Evolutionary conservation across 2,329 filamentous ascomycete species (phyloP).

Genomic region (Pseudogymnoascus sp.): DNA sequence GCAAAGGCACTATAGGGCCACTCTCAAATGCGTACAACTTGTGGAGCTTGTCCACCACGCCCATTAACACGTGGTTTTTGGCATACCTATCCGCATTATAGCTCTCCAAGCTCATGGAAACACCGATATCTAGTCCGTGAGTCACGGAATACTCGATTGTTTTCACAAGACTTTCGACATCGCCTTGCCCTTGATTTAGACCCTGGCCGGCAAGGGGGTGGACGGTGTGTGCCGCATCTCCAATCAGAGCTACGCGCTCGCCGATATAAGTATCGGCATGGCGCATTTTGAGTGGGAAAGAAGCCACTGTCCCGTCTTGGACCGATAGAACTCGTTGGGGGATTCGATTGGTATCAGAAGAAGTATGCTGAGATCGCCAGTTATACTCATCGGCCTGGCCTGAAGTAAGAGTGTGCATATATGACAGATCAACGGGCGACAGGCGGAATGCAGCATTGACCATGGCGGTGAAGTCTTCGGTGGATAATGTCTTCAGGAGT

Average conservation of each 20-base stretch:
- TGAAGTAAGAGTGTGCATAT: slow-evolving; percentile 58
- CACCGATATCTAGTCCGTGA: slow-evolving; percentile 83
- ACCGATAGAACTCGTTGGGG: slow-evolving; percentile 62
- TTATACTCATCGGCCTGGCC: slow-evolving; percentile 64
- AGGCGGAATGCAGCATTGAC: slow-evolving; percentile 92
- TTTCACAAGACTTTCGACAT: slow-evolving; percentile 69
- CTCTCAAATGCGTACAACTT: slow-evolving; percentile 78
- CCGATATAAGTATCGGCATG: slow-evolving; percentile 91
- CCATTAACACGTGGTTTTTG: slow-evolving; percentile 70
- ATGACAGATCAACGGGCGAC: slow-evolving; percentile 67
- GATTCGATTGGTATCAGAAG: slow-evolving; percentile 42
- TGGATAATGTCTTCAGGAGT: slow-evolving; percentile 64
- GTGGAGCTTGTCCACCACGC: slow-evolving; percentile 80
- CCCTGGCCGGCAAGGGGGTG: slow-evolving; percentile 93
- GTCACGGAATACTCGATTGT: slow-evolving; percentile 67
- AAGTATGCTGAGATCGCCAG: slow-evolving; percentile 74
- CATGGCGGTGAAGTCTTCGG: slow-evolving; percentile 69
- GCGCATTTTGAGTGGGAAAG: slow-evolving; percentile 82
- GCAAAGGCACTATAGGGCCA: slow-evolving; percentile 69
- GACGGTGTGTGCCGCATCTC: slow-evolving; percentile 90
- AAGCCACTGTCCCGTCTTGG: slow-evolving; percentile 72
- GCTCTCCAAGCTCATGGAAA: slow-evolving; percentile 64
- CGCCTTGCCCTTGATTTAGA: slow-evolving; percentile 84
- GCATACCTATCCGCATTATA: slow-evolving; percentile 78
- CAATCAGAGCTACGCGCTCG: slow-evolving; percentile 83